Evolutionary conservation across 352 stramenopile species (phyloP).

Genomic region (Globisporangium abappressorium): DNA sequence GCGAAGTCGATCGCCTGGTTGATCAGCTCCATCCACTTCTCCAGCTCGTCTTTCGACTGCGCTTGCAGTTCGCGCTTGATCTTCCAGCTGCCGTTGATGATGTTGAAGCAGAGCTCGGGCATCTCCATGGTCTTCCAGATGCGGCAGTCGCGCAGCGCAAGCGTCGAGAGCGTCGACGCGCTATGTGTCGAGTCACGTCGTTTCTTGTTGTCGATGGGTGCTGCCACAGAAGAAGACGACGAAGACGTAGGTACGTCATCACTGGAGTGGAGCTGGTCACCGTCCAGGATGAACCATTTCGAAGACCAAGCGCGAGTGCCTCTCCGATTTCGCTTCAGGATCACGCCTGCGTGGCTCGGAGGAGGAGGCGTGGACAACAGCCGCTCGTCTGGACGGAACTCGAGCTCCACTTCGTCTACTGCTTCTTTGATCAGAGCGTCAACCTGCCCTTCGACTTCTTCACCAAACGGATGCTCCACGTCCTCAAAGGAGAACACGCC

Average conservation of each 20-base stretch:
- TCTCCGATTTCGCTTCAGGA: slow-evolving; percentile 75
- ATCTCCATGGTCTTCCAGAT: slow-evolving; percentile 89
- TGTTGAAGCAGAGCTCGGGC: slow-evolving; percentile 74
- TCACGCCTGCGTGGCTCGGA: slow-evolving; percentile 46
- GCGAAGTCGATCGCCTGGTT: slow-evolving; percentile 77
- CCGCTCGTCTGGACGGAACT: slow-evolving; percentile 16
- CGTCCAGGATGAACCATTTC: slow-evolving; percentile 69
- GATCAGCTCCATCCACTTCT: slow-evolving; percentile 68
- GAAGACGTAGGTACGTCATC: slow-evolving; percentile 22
- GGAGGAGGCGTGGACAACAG: slow-evolving; percentile 34
- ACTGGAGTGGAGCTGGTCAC: slow-evolving; percentile 73
- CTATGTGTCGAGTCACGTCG: slow-evolving; percentile 7
- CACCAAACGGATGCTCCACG: slow-evolving; percentile 29
- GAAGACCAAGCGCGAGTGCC: slow-evolving; percentile 67
- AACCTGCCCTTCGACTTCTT: slow-evolving; percentile 8
- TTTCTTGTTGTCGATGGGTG: slow-evolving; percentile 17
- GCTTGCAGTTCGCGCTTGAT: slow-evolving; percentile 81
- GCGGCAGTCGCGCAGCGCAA: slow-evolving; percentile 64
- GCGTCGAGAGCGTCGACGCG: slow-evolving; percentile 46
- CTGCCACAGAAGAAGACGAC: slow-evolving; percentile 20
- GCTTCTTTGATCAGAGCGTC: slow-evolving; percentile 21
- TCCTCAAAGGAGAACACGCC: slow-evolving; percentile 24
- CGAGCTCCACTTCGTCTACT: slow-evolving; percentile 22
- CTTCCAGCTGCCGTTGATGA: slow-evolving; percentile 77
- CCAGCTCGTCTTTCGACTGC: slow-evolving; percentile 52